Conservation (phyloP, 345 rosid genomes). For the Hibiscus mutabilis region DNA sequence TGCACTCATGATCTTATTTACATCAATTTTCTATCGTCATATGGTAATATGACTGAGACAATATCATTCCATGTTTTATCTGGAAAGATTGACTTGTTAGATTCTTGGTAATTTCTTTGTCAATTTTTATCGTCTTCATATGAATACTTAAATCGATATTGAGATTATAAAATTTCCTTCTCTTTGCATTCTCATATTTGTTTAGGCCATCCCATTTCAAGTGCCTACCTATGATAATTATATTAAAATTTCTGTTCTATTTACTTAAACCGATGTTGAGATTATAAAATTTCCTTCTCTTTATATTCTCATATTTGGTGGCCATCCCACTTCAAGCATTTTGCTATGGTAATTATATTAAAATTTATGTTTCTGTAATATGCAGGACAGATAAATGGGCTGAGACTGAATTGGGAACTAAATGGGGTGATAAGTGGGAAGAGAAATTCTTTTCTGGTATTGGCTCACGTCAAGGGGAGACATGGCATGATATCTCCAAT, state of each 20-base stretch:
- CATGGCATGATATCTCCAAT: constrained; percentile 93
- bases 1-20: not conserved
- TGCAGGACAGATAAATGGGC: constrained; percentile 99
- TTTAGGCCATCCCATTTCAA: not conserved
- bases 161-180: not conserved
- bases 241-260: not conserved
- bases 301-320: constrained; percentile 4
- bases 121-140: not conserved
- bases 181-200: not conserved
- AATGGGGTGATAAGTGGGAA: constrained; percentile 99
- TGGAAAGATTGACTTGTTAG: not conserved
- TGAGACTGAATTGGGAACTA: constrained; percentile 93
- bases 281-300: not conserved
- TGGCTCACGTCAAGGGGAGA: constrained; percentile 98
- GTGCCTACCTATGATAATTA: not conserved
- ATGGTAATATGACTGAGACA: not conserved
- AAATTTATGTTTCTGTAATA: not conserved
- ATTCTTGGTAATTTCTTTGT: not conserved
- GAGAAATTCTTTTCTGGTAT: constrained; percentile 92
- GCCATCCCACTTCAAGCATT: not conserved
- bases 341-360: not conserved
- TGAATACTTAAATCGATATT: not conserved
- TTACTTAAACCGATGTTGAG: not conserved
- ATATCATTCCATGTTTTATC: not conserved
- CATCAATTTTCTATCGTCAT: not conserved